Conservation (phyloP, 306 rosid species). For the Ammopiptanthus mongolicus region DNA sequence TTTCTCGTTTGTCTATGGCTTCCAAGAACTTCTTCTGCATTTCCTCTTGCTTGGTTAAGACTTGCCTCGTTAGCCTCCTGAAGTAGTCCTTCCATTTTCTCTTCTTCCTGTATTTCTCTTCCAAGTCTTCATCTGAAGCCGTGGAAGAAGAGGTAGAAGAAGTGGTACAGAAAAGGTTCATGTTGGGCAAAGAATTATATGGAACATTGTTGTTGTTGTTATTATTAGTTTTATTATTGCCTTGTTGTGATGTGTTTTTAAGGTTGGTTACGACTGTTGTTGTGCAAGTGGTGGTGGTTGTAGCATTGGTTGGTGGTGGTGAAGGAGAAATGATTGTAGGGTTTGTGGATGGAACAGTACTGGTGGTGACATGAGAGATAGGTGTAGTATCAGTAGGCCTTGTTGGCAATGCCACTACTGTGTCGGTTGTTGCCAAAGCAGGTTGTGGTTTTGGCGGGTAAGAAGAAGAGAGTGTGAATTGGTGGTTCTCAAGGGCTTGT, state of each 20-base stretch:
- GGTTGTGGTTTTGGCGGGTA: slow-evolving; percentile 29
- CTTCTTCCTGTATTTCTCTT: slow-evolving; percentile 44
- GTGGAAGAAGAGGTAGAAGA: slow-evolving; percentile 73
- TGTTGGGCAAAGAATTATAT: slow-evolving; percentile 21
- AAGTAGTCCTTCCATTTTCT: slow-evolving; percentile 86
- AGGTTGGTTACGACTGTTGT: slow-evolving; percentile 30
- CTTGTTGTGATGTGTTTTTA: slow-evolving; percentile 20
- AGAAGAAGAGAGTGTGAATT: slow-evolving; percentile 24
- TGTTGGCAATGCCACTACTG: not conserved
- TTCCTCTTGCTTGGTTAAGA: slow-evolving; percentile 70
- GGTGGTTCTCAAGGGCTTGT: slow-evolving; percentile 65
- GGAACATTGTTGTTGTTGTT: not conserved
- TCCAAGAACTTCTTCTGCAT: slow-evolving; percentile 71
- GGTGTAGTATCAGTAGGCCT: slow-evolving; percentile 27
- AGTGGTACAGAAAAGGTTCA: slow-evolving; percentile 38
- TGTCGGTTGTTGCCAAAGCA: not conserved
- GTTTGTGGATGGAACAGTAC: slow-evolving; percentile 39
- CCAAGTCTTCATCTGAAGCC: slow-evolving; percentile 67
- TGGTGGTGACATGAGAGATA: slow-evolving; percentile 33
- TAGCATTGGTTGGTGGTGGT: not conserved
- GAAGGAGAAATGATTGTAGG: slow-evolving; percentile 30
- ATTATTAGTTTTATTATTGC: not conserved
- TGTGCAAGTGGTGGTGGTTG: slow-evolving; percentile 2
- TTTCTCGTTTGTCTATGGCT: slow-evolving; percentile 58
- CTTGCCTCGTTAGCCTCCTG: slow-evolving; percentile 49